Evolutionary conservation across 2,329 filamentous ascomycete species (phyloP), one percentile per base, ranked within the genome.

Genomic region (Aspergillus pseudonomiae): DNA sequence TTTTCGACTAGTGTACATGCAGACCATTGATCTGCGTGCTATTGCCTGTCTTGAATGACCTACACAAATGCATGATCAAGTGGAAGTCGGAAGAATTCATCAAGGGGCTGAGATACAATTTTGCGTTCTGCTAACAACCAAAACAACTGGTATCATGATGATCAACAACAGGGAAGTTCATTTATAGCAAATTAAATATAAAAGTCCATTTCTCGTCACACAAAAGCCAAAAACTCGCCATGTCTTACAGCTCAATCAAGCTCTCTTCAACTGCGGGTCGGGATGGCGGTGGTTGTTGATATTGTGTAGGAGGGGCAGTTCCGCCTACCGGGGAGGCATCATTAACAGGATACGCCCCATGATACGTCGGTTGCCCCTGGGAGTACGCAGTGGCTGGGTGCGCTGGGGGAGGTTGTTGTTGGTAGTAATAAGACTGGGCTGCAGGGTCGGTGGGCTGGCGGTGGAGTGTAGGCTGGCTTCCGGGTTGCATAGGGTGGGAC

Each of bases 211-310:
- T 61, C 61, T 59, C 58, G 65, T 66, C 48, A 64, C 59, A 21
- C 32, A 60, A 54, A 59, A 45, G 21, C 24, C 21, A 28, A 28
- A n/a, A 61, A 19, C 39, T 28, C 50, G 19, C 30, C 24, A 41
- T 46, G 36, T 30, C 55, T 57, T 69, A 75, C 62, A 75, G 65
- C 60, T 75, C 73, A 62, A 75, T 75, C 57, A 75, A 60, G 62
- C 73, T 74, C 62, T 75, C 73, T 52, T 75, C 73, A 14, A 73
- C 71, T 6, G 64, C 66, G 2, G 73, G 70, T 45, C 68, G 69
- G 30, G 71, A 56, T 10, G 67, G 63, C 11, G 66, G 34, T 32
- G 71, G 62, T 53, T 71, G 70, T 62, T 69, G 65, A 39, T 67
- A 61, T 28, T 70, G 69, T 48, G 60, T 59, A 19, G 66, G 65